phyloP scores from a whole-genome alignment of 2,329 filamentous ascomycete genomes.

The Arthroderma sp. region DNA sequence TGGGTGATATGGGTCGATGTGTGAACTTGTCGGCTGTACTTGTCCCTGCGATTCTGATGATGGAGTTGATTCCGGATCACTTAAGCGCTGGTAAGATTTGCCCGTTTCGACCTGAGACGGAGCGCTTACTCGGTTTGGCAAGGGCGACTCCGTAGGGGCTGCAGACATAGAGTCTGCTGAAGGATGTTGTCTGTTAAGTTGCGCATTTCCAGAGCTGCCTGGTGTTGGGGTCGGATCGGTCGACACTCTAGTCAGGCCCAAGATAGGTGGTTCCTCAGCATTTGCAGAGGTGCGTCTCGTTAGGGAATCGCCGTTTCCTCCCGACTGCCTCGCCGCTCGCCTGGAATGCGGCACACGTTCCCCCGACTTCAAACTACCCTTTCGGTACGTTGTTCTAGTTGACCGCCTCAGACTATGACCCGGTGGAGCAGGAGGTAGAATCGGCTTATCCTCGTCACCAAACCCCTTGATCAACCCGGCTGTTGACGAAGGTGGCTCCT shows the following conservation, averaged over 20 bases:
- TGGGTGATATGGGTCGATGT: background rate
- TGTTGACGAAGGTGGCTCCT: conserved; percentile 6
- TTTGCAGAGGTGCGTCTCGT: conserved; percentile 21
- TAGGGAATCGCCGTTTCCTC: conserved; percentile 32
- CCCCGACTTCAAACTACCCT: conserved; percentile 70
- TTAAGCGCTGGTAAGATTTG: no score
- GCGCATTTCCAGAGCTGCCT: conserved; percentile 4
- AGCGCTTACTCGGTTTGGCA: conserved; percentile 19
- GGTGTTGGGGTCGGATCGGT: conserved; percentile 23
- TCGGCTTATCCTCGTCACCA: conserved; percentile 61
- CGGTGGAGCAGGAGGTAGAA: conserved; percentile 60
- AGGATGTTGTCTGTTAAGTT: conserved; percentile 14
- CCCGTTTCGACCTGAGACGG: conserved; percentile 19
- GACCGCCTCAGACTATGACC: conserved; percentile 76
- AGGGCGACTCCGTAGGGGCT: conserved; percentile 15
- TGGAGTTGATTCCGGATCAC: conserved; percentile 27
- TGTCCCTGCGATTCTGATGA: conserved; percentile 13
- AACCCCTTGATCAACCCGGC: conserved; percentile 5
- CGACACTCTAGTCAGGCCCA: conserved; percentile 22
- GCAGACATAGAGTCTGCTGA: conserved; percentile 12
- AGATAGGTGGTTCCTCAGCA: conserved; percentile 22
- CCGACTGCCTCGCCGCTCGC: conserved; percentile 49
- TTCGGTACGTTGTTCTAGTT: conserved; percentile 81
- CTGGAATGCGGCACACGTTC: conserved; percentile 65
- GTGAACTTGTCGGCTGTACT: background rate